Conservation (phyloP, 2,329 filamentous ascomycete species). For the Ophiostoma perfectum region DNA sequence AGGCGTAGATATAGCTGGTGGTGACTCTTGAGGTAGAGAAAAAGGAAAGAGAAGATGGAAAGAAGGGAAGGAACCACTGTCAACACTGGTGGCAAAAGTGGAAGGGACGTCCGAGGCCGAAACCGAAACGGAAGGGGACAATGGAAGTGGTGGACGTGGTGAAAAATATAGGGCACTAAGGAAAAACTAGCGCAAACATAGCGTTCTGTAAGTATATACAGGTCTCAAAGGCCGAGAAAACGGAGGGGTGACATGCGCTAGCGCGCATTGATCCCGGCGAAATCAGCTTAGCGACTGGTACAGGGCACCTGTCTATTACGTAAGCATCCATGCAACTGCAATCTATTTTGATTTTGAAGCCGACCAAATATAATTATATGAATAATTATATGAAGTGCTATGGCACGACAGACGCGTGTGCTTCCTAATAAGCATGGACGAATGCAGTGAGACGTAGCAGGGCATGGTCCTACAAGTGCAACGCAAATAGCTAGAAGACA, state of each 20-base stretch:
- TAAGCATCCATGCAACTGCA: not conserved
- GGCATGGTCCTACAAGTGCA: not conserved
- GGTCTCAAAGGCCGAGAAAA: not conserved
- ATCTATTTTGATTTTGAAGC: not conserved
- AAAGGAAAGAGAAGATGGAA: constrained; percentile 2
- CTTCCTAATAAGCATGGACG: not conserved
- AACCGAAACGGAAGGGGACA: not conserved
- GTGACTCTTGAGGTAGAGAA: not conserved
- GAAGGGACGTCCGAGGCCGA: constrained; percentile 9
- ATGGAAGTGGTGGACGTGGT: not conserved
- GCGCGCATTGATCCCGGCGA: not conserved
- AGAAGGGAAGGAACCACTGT: not conserved
- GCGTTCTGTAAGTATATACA: not conserved
- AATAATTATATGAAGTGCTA: not conserved
- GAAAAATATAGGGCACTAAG: constrained; percentile 4
- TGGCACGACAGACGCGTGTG: constrained; percentile 5
- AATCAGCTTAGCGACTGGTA: not conserved
- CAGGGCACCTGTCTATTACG: not conserved
- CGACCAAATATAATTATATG: not conserved
- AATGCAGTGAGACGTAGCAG: constrained; percentile 6
- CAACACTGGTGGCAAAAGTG: not conserved
- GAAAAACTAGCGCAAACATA: constrained; percentile 8
- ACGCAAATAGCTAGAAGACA: too few relatives aligned
- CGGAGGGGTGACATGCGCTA: not conserved
- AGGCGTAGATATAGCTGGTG: constrained; percentile 1